A percentile compares a stretch with the other conserved stretches of the same genome.
phyloP scores from a whole-genome alignment of 495 filamentous ascomycete species.

The Penicillium canariense region DNA sequence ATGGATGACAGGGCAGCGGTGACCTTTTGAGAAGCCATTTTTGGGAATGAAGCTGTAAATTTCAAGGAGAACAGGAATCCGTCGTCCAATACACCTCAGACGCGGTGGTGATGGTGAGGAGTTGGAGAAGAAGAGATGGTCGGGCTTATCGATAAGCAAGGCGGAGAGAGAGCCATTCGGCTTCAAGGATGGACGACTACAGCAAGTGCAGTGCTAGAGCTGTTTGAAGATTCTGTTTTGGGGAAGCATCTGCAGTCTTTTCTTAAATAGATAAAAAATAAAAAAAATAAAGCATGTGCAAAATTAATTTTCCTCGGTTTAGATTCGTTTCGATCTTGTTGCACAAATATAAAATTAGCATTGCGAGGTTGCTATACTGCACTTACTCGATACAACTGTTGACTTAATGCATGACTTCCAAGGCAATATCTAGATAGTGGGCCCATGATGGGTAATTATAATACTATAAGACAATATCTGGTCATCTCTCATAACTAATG shows the following conservation, averaged over 20 bases:
- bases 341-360: background rate
- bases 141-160: slow-evolving; percentile 36
- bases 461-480: too few species aligned
- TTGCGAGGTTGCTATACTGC: too few species aligned
- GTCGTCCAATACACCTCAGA: background rate
- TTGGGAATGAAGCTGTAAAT: background rate
- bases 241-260: background rate
- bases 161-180: background rate
- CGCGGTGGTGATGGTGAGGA: background rate
- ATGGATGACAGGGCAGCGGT: slow-evolving; percentile 54
- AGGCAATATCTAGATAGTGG: background rate
- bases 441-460: too few species aligned
- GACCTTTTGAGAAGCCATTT: slow-evolving; percentile 60
- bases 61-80: background rate
- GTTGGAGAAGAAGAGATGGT: slow-evolving; percentile 3
- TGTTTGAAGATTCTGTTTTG: too few species aligned
- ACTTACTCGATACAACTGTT: background rate
- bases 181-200: background rate
- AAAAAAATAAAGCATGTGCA: too few species aligned
- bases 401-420: background rate
- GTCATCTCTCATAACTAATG: too few species aligned
- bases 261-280: background rate
- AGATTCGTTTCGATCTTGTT: background rate
- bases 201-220: too few species aligned
- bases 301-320: background rate